Evolutionary conservation across 257 asterid species (phyloP).

Genomic region (Solanum paucissectum): DNA sequence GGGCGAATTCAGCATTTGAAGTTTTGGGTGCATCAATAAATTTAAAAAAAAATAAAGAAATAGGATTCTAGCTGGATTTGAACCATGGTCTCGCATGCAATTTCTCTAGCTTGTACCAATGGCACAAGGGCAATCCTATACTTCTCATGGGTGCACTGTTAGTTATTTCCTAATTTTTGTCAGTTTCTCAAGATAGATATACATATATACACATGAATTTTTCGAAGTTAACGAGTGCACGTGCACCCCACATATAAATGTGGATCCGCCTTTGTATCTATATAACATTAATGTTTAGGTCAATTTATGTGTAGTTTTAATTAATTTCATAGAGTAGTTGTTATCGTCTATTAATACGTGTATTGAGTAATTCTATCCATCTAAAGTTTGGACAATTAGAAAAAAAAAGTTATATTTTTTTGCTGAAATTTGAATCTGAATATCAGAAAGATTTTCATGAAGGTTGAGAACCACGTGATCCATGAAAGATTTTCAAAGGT

Average conservation of each 20-base stretch:
- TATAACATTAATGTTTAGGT: neutral
- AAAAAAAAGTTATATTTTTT: neutral
- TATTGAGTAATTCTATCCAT: neutral
- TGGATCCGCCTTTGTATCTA: no score
- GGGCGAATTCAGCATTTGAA: accelerated
- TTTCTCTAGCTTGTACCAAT: neutral
- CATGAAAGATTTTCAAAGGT: neutral
- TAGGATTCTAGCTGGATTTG: no score
- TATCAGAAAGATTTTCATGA: neutral
- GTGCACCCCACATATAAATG: neutral
- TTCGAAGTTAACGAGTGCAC: neutral
- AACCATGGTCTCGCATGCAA: neutral
- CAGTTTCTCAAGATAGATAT: neutral
- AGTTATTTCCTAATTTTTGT: neutral
- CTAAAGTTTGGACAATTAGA: neutral
- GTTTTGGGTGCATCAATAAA: neutral
- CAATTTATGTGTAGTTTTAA: neutral
- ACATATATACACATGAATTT: no score
- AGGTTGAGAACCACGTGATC: neutral
- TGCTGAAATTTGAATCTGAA: neutral
- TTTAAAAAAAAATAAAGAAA: no score
- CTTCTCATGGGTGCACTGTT: neutral
- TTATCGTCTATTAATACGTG: no score
- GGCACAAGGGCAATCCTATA: neutral
- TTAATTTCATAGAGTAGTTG: neutral